Base-by-base conservation (phyloP, 2,329 filamentous ascomycete genomes). In the Aspergillus sp. region DNA sequence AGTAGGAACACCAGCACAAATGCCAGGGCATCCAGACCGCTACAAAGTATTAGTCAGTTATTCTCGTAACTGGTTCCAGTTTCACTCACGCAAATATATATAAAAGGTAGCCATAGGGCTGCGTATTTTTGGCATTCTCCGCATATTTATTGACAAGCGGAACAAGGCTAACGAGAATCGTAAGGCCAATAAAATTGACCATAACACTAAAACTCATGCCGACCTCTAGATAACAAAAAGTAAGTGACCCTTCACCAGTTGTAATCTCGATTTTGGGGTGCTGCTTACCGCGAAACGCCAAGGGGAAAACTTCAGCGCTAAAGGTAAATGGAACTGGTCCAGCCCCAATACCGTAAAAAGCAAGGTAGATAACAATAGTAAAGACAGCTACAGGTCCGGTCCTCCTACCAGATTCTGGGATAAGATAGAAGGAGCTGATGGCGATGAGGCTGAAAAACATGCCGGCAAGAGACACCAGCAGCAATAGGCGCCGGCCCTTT, bases 301-400 rank as follows among this genome's bases (percentile, higher is more conserved):
- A 57, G 3, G 65, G 66, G 15, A 68, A 68, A 0, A 67, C 65
- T 33, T 68, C 66, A 0, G 66, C 65, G 24, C 62, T 64, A 34
- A 66, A 58, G 6, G 66, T 67, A 37, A 67, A 68, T 5, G 66
- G 66, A 4, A 68, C 63, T 0, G 67, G 67, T 1, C 66, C 67
- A 2, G 6, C 81, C 15, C 81, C 81, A 1, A 75, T 75, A 70
- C 81, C 83, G 17, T 75, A 73, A 20, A 76, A 75, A 42, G 74
- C 73, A 3, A 71, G 70, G 61, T 81, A 77, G n/a, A 70, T 64
- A 50, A 57, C 52, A 7, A 66, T 58, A 0, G 56, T 46, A 33
- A 71, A 70, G 2, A 63, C 41, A 9, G 67, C 60, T 9, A 71
- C 59, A 24, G 67, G 34, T 4, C 59, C 67, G 0, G 64, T 46